Evolutionary conservation across 768 basidiomycete species (phyloP).

Genomic region (Plicaturopsis crispa): DNA sequence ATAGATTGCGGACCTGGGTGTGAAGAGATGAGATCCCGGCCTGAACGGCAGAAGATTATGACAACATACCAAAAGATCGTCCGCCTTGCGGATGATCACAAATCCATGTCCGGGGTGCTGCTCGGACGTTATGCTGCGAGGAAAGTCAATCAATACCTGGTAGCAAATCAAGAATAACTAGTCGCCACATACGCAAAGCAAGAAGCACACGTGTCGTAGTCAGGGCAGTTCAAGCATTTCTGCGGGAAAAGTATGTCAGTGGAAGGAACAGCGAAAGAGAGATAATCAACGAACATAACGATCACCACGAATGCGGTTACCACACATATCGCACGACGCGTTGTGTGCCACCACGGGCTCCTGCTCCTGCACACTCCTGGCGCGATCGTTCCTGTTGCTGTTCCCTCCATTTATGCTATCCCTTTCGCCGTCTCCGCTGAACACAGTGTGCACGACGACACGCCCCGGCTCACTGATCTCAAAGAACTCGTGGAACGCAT

Average conservation of each 20-base stretch:
- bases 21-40: slow-evolving; percentile 1
- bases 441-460: slow-evolving; percentile 57
- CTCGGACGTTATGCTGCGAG: slow-evolving; percentile 48
- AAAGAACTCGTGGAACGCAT: slow-evolving; percentile 64
- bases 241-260: slow-evolving; percentile 16
- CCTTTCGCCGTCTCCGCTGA: slow-evolving; percentile 30
- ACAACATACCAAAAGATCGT: slow-evolving; percentile 51
- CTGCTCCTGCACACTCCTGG: too few species aligned
- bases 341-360: slow-evolving; percentile 40
- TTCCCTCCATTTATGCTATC: too few species aligned
- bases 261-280: slow-evolving; percentile 3
- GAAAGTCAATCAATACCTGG: slow-evolving; percentile 2
- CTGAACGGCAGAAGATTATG: not conserved
- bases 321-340: slow-evolving; percentile 74
- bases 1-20: slow-evolving; percentile 21
- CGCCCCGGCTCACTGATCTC: slow-evolving; percentile 59
- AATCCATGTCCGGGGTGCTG: slow-evolving; percentile 78
- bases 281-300: slow-evolving; percentile 80
- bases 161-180: not conserved
- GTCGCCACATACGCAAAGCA: slow-evolving; percentile 52
- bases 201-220: slow-evolving; percentile 67
- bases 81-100: slow-evolving; percentile 45
- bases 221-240: slow-evolving; percentile 81
- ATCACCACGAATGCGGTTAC: slow-evolving; percentile 57
- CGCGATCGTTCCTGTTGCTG: too few species aligned